phyloP scores from a whole-genome alignment of 1,284 basidiomycete genomes.

The Ceratobasidium theobromae region DNA sequence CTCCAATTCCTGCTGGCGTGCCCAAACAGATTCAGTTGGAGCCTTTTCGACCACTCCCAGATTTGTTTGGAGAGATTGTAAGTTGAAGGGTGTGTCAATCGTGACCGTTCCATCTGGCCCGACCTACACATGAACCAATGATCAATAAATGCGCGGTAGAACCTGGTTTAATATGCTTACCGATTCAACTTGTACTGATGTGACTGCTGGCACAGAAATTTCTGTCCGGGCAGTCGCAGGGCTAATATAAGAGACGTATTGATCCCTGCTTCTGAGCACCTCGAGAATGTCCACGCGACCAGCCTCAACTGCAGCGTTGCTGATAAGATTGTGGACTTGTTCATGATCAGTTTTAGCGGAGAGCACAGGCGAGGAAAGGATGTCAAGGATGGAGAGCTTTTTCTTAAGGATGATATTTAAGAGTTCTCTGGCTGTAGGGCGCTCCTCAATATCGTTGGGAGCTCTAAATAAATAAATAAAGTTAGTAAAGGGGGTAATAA shows the following conservation, averaged over 20 bases:
- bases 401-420: constrained; percentile 44
- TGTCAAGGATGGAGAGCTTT: constrained; percentile 53
- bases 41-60: constrained; percentile 62
- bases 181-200: constrained; percentile 48
- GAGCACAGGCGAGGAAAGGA: constrained; percentile 62
- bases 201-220: constrained; percentile 58
- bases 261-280: constrained; percentile 56
- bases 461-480: constrained; percentile 15
- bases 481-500: background rate
- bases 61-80: constrained; percentile 65
- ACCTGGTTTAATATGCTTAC: background rate
- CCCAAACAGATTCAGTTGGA: constrained; percentile 62
- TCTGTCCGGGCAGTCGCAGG: constrained; percentile 44
- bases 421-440: too few species aligned
- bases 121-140: background rate
- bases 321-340: constrained; percentile 57
- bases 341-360: constrained; percentile 44
- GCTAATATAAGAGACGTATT: constrained; percentile 43
- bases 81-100: constrained; percentile 66
- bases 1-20: constrained; percentile 82
- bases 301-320: constrained; percentile 59
- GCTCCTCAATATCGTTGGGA: constrained; percentile 6
- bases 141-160: constrained; percentile 5
- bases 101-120: background rate
- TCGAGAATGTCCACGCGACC: constrained; percentile 54